phyloP scores from a whole-genome alignment of 225 moss, liverwort and hornwort genomes.

The Marchantia paleacea region DNA sequence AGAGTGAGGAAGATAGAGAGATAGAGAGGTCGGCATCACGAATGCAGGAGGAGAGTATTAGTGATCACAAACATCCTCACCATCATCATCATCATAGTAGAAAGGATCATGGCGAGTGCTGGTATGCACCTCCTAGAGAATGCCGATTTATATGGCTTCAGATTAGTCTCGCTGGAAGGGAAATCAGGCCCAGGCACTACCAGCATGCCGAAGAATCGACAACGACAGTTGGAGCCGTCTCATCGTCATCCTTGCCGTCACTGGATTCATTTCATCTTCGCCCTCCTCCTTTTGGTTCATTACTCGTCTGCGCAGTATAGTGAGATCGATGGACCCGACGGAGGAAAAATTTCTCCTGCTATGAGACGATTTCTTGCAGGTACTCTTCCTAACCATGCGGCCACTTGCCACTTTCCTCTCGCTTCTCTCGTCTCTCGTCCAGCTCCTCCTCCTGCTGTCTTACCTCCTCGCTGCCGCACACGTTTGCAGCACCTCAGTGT shows the following conservation, averaged over 20 bases:
- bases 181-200: background rate
- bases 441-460: background rate
- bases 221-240: background rate
- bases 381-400: background rate
- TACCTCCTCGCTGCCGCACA: background rate
- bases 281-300: constrained; percentile 2
- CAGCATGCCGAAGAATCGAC: background rate
- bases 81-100: too few relatives aligned
- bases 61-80: too few relatives aligned
- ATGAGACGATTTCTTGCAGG: constrained; percentile 11
- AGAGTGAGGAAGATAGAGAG: background rate
- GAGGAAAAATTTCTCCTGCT: background rate
- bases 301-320: background rate
- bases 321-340: background rate
- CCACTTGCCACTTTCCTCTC: background rate
- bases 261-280: background rate
- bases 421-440: background rate
- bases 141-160: background rate
- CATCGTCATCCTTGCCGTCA: background rate
- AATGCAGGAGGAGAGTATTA: background rate
- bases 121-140: background rate
- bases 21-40: background rate
- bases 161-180: background rate
- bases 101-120: background rate
- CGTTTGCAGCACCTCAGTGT: background rate